These are phyloP conservation scores for Hypoxylon lienhwacheense DNA, from an alignment of 495 filamentous ascomycete species.

Conservation along the genomic window DNA sequence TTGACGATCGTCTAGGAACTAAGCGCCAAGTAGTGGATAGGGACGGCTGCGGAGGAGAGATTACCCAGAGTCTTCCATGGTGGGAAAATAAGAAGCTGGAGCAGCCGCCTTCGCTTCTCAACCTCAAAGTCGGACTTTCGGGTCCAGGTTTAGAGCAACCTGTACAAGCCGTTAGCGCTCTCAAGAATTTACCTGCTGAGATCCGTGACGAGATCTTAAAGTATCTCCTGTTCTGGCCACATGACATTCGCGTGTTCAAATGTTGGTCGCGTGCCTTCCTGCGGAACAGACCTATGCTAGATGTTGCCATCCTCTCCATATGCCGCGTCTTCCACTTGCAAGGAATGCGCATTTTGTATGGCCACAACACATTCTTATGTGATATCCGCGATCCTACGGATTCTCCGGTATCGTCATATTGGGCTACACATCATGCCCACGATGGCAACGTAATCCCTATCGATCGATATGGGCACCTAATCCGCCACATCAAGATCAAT, in stretches of 20 bases:
- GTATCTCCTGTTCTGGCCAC: slow-evolving; percentile 36
- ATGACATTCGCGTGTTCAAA: slow-evolving; percentile 40
- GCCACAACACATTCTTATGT: slow-evolving; percentile 47
- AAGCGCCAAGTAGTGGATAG: not conserved
- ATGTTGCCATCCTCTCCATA: slow-evolving; percentile 39
- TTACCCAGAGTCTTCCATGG: slow-evolving; percentile 1
- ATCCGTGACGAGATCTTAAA: slow-evolving; percentile 43
- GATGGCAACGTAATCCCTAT: slow-evolving; percentile 40
- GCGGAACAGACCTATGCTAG: slow-evolving; percentile 16
- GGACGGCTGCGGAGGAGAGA: not conserved
- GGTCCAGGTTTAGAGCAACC: not conserved
- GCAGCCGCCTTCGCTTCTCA: slow-evolving; percentile 7
- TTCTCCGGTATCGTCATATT: slow-evolving; percentile 3
- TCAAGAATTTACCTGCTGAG: slow-evolving; percentile 35
- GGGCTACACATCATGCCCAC: not conserved
- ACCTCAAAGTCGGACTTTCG: not conserved
- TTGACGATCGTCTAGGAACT: slow-evolving; percentile 2
- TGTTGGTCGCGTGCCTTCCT: slow-evolving; percentile 41
- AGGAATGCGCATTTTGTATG: slow-evolving; percentile 43
- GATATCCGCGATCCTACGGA: slow-evolving; percentile 40
- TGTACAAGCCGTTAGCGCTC: not conserved
- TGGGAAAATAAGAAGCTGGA: slow-evolving; percentile 6
- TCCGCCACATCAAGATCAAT: slow-evolving; percentile 44
- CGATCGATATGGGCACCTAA: slow-evolving; percentile 40
- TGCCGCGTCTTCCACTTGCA: slow-evolving; percentile 35